Percentiles rank a stretch among this genome's conserved stretches.
These are phyloP conservation scores for Chrysanthemum seticuspe DNA, from an alignment of 129 eudicot genomes.

Conservation along the genomic window DNA sequence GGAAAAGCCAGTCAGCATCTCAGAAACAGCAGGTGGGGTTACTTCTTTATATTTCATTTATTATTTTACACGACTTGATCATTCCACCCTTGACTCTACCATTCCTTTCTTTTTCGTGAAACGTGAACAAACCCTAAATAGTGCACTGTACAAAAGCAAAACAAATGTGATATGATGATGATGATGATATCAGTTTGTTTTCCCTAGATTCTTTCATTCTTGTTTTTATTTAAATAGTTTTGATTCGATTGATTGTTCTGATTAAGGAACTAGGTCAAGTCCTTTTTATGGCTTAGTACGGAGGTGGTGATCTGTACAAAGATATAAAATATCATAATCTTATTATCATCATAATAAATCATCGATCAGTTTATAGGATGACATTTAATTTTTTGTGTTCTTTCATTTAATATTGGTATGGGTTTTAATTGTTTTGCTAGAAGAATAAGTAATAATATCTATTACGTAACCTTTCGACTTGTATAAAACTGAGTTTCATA, in stretches of 20 bases:
- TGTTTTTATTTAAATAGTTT: not conserved
- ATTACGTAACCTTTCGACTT: no score
- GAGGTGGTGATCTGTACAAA: no score
- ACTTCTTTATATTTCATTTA: slow-evolving; percentile 28
- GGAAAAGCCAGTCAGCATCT: slow-evolving; percentile 29
- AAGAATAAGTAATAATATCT: no score
- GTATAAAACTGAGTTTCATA: no score
- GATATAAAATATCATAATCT: not conserved
- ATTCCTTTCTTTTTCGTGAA: slow-evolving; percentile 13
- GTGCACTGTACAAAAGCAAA: slow-evolving; percentile 9
- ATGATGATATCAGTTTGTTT: slow-evolving; percentile 2
- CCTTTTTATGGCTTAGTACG: not conserved
- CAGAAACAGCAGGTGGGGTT: slow-evolving; percentile 30
- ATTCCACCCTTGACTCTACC: slow-evolving; percentile 32
- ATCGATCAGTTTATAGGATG: no score
- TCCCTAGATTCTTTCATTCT: not conserved
- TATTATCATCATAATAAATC: no score
- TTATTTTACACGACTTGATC: slow-evolving; percentile 23
- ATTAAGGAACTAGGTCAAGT: slow-evolving; percentile 2
- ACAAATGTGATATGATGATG: not conserved
- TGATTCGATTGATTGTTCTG: slow-evolving; percentile 26
- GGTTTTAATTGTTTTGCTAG: no score
- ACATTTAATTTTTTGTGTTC: no score
- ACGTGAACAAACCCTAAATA: slow-evolving; percentile 28
- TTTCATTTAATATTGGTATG: no score